phyloP scores from a whole-genome alignment of 2,329 filamentous ascomycete species.

The Achaetomium macrosporum region DNA sequence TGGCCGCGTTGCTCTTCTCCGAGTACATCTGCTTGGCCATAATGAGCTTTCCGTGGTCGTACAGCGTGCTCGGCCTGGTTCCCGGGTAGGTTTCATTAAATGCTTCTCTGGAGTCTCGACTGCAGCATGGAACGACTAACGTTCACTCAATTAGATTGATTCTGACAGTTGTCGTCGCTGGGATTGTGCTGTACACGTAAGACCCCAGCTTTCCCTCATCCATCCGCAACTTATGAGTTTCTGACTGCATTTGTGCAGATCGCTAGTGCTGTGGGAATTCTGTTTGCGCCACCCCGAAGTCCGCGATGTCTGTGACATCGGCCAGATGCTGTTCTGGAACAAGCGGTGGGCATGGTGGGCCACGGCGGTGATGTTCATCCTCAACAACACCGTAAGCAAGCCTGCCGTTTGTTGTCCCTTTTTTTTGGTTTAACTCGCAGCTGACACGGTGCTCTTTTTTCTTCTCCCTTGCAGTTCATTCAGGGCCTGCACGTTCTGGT shows the following conservation, averaged over 20 bases:
- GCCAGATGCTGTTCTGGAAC: slow-evolving; percentile 90
- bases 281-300: slow-evolving; percentile 87
- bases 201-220: background rate
- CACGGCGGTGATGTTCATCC: slow-evolving; percentile 77
- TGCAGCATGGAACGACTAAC: background rate
- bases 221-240: no score
- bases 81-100: slow-evolving; percentile 37
- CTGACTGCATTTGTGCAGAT: slow-evolving; percentile 11
- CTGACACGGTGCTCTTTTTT: background rate
- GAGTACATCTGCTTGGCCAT: slow-evolving; percentile 91
- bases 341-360: slow-evolving; percentile 65
- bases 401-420: background rate
- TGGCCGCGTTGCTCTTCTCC: slow-evolving; percentile 76
- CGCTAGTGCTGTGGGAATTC: slow-evolving; percentile 63
- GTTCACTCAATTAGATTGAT: background rate
- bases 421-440: background rate
- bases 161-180: slow-evolving; percentile 13
- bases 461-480: slow-evolving; percentile 57
- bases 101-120: background rate
- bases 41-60: slow-evolving; percentile 95
- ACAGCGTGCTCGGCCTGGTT: slow-evolving; percentile 79
- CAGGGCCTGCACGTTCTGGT: slow-evolving; percentile 77
- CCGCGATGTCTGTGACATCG: slow-evolving; percentile 88
- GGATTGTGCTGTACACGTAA: slow-evolving; percentile 10
- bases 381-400: slow-evolving; percentile 67